A percentile compares a stretch with the other conserved stretches of the same genome.
Conservation (phyloP, 176 grass and related monocot species). For the Zoysia japonica region DNA sequence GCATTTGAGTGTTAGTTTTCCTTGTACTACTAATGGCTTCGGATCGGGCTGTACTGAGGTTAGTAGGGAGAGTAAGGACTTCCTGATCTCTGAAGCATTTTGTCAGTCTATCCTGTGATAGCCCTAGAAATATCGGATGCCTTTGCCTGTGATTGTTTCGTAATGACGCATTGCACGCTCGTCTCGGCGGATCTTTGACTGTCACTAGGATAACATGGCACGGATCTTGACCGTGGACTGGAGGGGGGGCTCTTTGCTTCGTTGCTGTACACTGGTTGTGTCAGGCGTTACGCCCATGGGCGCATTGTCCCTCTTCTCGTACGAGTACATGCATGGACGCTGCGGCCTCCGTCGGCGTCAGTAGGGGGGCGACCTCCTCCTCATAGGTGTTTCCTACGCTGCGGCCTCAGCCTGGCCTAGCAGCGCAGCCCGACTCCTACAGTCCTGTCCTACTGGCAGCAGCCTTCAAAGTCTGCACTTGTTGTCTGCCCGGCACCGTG, state of each 20-base stretch:
- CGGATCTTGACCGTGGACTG: background rate
- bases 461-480: slow-evolving; percentile 32
- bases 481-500: slow-evolving; percentile 34
- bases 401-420: too few relatives aligned
- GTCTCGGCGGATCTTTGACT: slow-evolving; percentile 7
- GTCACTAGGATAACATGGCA: background rate
- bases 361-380: too few relatives aligned
- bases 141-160: slow-evolving; percentile 39
- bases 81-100: slow-evolving; percentile 8
- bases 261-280: slow-evolving; percentile 12
- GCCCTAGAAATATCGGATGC: background rate
- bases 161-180: background rate
- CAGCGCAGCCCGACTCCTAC: background rate
- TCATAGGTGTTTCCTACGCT: too few relatives aligned
- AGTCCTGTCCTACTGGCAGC: background rate
- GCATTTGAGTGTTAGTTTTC: slow-evolving; percentile 11
- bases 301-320: background rate
- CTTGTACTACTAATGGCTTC: background rate
- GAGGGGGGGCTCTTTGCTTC: background rate
- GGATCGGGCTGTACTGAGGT: background rate
- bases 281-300: slow-evolving; percentile 20
- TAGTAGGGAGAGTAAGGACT: background rate
- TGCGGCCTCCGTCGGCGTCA: background rate
- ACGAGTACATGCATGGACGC: slow-evolving; percentile 16
- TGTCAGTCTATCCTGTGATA: slow-evolving; percentile 24